Conservation (phyloP, 805 yeast species). For the Saccharomycopsis olivae region DNA sequence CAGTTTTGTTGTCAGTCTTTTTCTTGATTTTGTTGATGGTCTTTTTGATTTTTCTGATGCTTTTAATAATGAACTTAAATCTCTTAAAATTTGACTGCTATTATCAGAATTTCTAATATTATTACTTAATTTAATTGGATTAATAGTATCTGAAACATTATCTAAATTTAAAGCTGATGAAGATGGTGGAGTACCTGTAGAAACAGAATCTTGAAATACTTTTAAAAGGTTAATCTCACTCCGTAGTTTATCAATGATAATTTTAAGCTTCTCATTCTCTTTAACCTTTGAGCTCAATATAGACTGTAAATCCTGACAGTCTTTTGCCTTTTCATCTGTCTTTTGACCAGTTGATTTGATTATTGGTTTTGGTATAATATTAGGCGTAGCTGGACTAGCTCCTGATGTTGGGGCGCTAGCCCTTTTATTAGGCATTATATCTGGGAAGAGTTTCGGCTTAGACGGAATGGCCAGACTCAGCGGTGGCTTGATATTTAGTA, state of each 20-base stretch:
- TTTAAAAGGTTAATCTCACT: constrained; percentile 12
- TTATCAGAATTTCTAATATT: not conserved
- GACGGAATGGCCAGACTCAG: not conserved
- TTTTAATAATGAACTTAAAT: not conserved
- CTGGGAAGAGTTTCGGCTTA: constrained; percentile 7
- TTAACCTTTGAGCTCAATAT: constrained; percentile 13
- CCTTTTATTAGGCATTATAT: constrained; percentile 9
- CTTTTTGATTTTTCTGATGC: not conserved
- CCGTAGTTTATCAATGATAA: constrained; percentile 16
- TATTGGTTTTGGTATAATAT: not conserved
- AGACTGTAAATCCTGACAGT: constrained; percentile 7
- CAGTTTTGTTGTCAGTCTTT: not conserved
- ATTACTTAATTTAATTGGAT: constrained; percentile 9
- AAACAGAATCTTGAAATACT: constrained; percentile 6
- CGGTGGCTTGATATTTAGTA: not conserved
- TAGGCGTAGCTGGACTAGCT: not conserved
- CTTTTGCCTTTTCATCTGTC: not conserved
- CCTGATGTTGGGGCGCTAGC: not conserved
- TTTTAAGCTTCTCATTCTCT: constrained; percentile 17
- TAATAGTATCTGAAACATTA: constrained; percentile 3
- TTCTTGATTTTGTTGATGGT: not conserved
- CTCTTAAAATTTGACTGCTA: not conserved
- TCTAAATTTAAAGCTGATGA: not conserved
- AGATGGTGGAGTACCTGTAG: not conserved
- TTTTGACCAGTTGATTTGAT: not conserved